Percentiles rank a stretch among this genome's conserved stretches.
phyloP scores from a whole-genome alignment of 768 basidiomycete genomes.

The Mrakia gelida region DNA sequence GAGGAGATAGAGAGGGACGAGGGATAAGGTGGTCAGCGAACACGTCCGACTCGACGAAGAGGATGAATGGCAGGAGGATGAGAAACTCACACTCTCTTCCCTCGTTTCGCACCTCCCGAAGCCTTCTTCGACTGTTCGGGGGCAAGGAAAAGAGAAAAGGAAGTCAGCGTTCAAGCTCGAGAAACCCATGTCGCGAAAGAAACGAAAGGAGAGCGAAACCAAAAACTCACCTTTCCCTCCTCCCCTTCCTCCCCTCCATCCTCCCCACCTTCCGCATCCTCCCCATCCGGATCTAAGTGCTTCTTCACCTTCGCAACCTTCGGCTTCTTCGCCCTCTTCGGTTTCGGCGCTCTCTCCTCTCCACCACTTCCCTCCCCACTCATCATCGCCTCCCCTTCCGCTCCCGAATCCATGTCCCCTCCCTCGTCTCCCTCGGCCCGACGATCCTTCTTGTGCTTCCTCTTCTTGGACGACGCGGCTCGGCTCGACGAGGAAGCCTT shows the following conservation, averaged over 20 bases:
- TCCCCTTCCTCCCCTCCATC: slow-evolving; percentile 6
- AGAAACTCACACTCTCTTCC: slow-evolving; percentile 20
- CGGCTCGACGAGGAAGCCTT: slow-evolving; percentile 49
- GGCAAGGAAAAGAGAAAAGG: background rate
- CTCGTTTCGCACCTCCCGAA: background rate
- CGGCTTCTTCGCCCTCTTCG: slow-evolving; percentile 42
- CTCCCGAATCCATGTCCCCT: background rate
- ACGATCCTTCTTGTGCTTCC: slow-evolving; percentile 45
- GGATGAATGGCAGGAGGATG: background rate
- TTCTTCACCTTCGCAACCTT: slow-evolving; percentile 36
- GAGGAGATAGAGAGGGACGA: background rate
- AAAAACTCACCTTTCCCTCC: slow-evolving; percentile 15
- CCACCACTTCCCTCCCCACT: slow-evolving; percentile 48
- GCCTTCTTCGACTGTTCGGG: background rate
- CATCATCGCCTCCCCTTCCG: slow-evolving; percentile 55
- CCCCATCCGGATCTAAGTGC: slow-evolving; percentile 29
- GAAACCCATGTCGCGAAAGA: background rate
- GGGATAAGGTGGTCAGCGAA: background rate
- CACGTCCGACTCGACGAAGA: background rate
- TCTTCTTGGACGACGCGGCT: slow-evolving; percentile 45
- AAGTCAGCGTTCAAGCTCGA: background rate
- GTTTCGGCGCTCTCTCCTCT: slow-evolving; percentile 4
- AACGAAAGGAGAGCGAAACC: background rate
- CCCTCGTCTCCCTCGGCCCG: slow-evolving; percentile 49
- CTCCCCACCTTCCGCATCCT: slow-evolving; percentile 8